Evolutionary conservation across 1,284 basidiomycete genomes (phyloP).

Genomic region (Papiliotrema terrestris): DNA sequence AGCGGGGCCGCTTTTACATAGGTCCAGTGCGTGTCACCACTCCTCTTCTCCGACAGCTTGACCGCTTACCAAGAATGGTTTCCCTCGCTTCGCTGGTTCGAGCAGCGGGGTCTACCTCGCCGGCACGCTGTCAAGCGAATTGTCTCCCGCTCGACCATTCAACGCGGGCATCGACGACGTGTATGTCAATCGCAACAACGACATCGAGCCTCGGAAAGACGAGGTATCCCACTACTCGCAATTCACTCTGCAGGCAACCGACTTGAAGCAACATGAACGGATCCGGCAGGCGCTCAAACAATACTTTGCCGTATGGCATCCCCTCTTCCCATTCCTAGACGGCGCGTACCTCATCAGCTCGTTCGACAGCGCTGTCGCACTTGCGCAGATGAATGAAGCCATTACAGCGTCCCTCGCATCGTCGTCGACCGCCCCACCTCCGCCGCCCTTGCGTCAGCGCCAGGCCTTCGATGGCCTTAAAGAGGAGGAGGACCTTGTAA

Average conservation of each 20-base stretch:
- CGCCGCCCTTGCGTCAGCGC: not conserved
- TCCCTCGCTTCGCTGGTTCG: slow-evolving; percentile 26
- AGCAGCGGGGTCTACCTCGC: slow-evolving; percentile 23
- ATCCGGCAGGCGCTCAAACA: slow-evolving; percentile 8
- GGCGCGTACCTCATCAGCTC: slow-evolving; percentile 13
- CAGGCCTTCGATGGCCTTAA: slow-evolving; percentile 9
- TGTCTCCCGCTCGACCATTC: not conserved
- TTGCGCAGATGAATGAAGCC: slow-evolving; percentile 3
- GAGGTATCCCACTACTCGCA: slow-evolving; percentile 5
- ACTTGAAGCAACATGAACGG: slow-evolving; percentile 3
- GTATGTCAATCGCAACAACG: slow-evolving; percentile 9
- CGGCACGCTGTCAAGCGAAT: slow-evolving; percentile 13
- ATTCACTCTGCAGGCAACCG: slow-evolving; percentile 6
- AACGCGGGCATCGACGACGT: not conserved
- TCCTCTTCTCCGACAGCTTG: not conserved
- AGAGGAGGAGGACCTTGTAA: slow-evolving; percentile 11
- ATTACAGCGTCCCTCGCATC: not conserved
- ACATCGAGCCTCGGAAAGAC: slow-evolving; percentile 5
- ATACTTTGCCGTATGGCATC: slow-evolving; percentile 29
- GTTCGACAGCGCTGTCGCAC: slow-evolving; percentile 10
- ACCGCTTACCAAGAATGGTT: slow-evolving; percentile 14
- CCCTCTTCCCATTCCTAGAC: slow-evolving; percentile 28
- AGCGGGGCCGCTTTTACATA: slow-evolving; percentile 24
- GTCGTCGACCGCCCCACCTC: not conserved
- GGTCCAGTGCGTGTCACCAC: slow-evolving; percentile 15